Evolutionary conservation across 495 filamentous ascomycete species (phyloP).

Genomic region (Neurospora tetraspora): DNA sequence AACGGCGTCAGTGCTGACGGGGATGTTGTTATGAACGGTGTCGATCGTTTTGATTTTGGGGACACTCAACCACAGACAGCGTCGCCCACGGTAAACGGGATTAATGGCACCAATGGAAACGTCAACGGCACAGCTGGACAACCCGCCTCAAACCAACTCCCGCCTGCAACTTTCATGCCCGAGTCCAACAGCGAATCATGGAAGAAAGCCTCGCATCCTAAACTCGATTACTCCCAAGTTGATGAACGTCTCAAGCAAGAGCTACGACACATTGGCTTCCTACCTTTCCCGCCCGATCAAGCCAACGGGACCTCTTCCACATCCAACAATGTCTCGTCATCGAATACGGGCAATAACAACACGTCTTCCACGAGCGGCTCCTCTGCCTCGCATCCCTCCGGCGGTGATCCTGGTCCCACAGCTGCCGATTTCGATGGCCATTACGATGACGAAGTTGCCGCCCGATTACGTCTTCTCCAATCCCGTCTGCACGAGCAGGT

Average conservation of each 20-base stretch:
- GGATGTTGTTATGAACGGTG: slow-evolving; percentile 32
- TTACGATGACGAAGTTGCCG: slow-evolving; percentile 89
- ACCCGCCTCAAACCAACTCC: slow-evolving; percentile 22
- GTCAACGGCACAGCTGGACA: slow-evolving; percentile 16
- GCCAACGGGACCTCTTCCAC: slow-evolving; percentile 30
- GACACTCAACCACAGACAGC: background rate
- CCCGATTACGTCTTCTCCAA: slow-evolving; percentile 78
- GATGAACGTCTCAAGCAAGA: slow-evolving; percentile 88
- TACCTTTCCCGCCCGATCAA: slow-evolving; percentile 52
- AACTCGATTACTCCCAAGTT: slow-evolving; percentile 71
- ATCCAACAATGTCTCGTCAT: slow-evolving; percentile 50
- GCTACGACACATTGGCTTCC: slow-evolving; percentile 85
- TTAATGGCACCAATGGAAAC: slow-evolving; percentile 31
- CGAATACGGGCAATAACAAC: slow-evolving; percentile 70
- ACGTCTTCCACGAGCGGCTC: slow-evolving; percentile 55
- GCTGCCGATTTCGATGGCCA: slow-evolving; percentile 69
- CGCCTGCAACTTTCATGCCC: slow-evolving; percentile 66
- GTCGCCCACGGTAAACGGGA: slow-evolving; percentile 36
- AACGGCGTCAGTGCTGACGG: slow-evolving; percentile 49
- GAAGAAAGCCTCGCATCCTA: slow-evolving; percentile 49
- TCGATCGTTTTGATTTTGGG: slow-evolving; percentile 10
- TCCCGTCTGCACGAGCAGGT: slow-evolving; percentile 67
- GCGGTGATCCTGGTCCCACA: slow-evolving; percentile 14
- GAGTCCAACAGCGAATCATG: slow-evolving; percentile 52
- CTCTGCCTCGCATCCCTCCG: slow-evolving; percentile 8